Conservation (phyloP, 2,329 filamentous ascomycete species). For the Zarea fungicola region DNA sequence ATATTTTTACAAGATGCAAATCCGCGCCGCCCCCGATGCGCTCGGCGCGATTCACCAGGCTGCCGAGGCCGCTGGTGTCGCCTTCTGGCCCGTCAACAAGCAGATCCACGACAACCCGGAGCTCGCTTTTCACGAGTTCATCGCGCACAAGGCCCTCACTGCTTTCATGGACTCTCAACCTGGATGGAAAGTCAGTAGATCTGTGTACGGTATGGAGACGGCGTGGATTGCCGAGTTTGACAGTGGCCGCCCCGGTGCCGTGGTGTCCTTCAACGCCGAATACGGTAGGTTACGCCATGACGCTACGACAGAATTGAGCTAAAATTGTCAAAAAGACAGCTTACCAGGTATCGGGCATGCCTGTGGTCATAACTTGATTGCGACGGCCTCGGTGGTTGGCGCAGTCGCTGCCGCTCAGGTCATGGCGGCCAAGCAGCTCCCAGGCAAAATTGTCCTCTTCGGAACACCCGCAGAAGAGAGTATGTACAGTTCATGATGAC, state of each 20-base stretch:
- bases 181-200: constrained; percentile 34
- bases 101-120: constrained; percentile 41
- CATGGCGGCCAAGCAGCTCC: constrained; percentile 34
- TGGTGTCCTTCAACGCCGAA: constrained; percentile 38
- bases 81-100: constrained; percentile 31
- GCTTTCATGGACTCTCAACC: constrained; percentile 28
- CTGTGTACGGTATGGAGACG: constrained; percentile 38
- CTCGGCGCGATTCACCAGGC: constrained; percentile 27
- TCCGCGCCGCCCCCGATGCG: not conserved
- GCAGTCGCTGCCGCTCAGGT: constrained; percentile 42
- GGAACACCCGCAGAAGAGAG: constrained; percentile 52
- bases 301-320: constrained; percentile 39
- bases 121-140: constrained; percentile 35
- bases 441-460: constrained; percentile 40
- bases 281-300: constrained; percentile 38
- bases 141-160: constrained; percentile 36
- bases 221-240: constrained; percentile 39
- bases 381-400: constrained; percentile 41
- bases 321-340: constrained; percentile 41
- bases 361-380: constrained; percentile 52
- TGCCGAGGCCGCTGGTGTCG: constrained; percentile 14
- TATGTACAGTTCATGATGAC: not conserved
- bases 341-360: constrained; percentile 47
- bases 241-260: constrained; percentile 29
- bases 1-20: not conserved